Percentiles rank a stretch among this genome's conserved stretches.
Conservation (phyloP, 1,284 basidiomycete genomes). For the Cutaneotrichosporon arboriforme region DNA sequence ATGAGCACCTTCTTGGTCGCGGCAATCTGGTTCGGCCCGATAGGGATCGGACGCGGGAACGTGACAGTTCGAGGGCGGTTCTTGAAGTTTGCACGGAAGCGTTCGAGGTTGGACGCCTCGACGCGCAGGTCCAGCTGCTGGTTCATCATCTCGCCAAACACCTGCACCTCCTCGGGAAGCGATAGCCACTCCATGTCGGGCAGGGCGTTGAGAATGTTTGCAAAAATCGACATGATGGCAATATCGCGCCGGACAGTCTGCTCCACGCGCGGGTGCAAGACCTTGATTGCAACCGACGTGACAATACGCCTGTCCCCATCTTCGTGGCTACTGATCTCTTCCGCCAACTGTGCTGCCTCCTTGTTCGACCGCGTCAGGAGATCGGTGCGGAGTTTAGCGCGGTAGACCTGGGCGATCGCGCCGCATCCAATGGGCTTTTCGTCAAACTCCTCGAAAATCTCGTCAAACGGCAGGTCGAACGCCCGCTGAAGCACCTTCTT, state of each 20-base stretch:
- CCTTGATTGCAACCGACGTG: slow-evolving; percentile 87
- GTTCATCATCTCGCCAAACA: slow-evolving; percentile 97
- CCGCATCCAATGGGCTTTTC: slow-evolving; percentile 89
- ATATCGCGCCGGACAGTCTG: slow-evolving; percentile 38
- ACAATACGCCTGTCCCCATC: slow-evolving; percentile 52
- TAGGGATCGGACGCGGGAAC: slow-evolving; percentile 76
- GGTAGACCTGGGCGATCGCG: slow-evolving; percentile 94
- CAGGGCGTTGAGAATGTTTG: slow-evolving; percentile 66
- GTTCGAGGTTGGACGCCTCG: slow-evolving; percentile 80
- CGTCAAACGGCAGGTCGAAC: slow-evolving; percentile 73
- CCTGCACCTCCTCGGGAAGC: slow-evolving; percentile 87
- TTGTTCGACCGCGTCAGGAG: slow-evolving; percentile 58
- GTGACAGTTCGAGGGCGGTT: slow-evolving; percentile 68
- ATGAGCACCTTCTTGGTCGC: slow-evolving; percentile 67
- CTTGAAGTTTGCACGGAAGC: slow-evolving; percentile 82
- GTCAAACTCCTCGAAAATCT: slow-evolving; percentile 90
- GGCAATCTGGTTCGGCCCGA: slow-evolving; percentile 13
- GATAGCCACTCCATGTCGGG: slow-evolving; percentile 97
- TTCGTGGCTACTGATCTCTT: neutral
- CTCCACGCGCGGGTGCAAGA: slow-evolving; percentile 60
- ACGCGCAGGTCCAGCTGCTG: slow-evolving; percentile 86
- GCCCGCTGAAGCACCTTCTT: slow-evolving; percentile 75
- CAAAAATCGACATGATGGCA: slow-evolving; percentile 88
- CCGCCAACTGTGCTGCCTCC: slow-evolving; percentile 45
- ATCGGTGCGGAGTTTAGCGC: slow-evolving; percentile 73